phyloP scores from a whole-genome alignment of 1,139 yeast species.

The Lodderomyces orthopsilosis region DNA sequence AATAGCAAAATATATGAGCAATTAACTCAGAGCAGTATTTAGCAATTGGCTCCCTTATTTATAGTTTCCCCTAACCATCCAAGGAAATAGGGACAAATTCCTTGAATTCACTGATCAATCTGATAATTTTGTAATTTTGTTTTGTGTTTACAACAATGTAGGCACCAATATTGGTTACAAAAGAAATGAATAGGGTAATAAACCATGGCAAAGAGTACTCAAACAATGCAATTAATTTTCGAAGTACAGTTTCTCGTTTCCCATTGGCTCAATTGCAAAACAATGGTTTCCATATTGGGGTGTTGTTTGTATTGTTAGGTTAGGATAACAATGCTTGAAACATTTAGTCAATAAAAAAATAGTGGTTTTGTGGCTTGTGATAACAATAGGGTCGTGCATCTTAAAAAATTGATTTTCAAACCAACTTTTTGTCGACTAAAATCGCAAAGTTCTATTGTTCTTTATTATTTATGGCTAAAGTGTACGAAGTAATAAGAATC shows the following conservation, averaged over 20 bases:
- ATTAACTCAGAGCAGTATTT: background rate
- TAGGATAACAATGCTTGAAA: background rate
- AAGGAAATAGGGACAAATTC: background rate
- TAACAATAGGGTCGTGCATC: background rate
- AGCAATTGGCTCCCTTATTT: background rate
- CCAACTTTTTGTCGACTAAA: no score
- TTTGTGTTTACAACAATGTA: background rate
- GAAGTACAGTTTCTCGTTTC: background rate
- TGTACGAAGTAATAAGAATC: no score
- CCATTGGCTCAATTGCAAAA: background rate
- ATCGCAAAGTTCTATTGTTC: no score
- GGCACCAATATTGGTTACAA: background rate
- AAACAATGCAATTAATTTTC: background rate
- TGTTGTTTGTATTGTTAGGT: background rate
- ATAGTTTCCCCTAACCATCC: background rate
- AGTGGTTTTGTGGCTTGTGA: background rate
- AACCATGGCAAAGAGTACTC: background rate
- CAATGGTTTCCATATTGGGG: background rate
- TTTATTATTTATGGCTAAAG: no score
- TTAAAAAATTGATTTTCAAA: background rate
- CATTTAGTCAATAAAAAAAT: background rate
- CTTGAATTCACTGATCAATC: background rate
- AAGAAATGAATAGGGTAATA: background rate
- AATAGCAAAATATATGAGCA: background rate
- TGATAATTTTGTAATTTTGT: background rate